These are phyloP conservation scores for Tylopilus cervinicoccineus DNA, from an alignment of 768 basidiomycete species.

Conservation along the genomic window DNA sequence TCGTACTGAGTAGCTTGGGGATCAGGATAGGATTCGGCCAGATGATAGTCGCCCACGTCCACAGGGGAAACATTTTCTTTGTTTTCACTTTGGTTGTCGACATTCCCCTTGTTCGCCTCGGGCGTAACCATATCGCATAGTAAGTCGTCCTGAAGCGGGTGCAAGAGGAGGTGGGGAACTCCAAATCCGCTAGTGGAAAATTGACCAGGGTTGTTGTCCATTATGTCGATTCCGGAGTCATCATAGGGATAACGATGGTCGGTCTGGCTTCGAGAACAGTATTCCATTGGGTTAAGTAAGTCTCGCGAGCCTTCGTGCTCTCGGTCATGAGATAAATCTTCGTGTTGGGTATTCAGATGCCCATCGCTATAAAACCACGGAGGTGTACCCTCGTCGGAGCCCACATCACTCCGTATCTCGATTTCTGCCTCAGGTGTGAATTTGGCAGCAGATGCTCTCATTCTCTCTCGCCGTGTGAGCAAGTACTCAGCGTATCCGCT, in stretches of 20 bases:
- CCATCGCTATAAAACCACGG: neutral
- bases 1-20: conserved; percentile 9
- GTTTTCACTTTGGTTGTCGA: conserved; percentile 9
- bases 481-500: conserved; percentile 17
- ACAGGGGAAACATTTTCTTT: conserved; percentile 16
- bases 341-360: neutral
- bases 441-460: conserved; percentile 7
- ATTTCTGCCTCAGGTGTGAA: neutral
- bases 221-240: conserved; percentile 13
- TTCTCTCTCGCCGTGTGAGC: conserved; percentile 26
- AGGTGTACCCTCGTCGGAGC: neutral
- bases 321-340: neutral
- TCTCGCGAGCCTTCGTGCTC: neutral
- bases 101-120: conserved; percentile 14
- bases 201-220: conserved; percentile 5
- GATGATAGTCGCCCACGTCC: neutral
- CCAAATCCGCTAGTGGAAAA: conserved; percentile 6
- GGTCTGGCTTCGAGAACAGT: neutral
- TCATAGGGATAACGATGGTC: conserved; percentile 6
- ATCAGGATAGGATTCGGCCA: neutral
- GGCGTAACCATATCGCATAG: neutral
- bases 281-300: neutral
- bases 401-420: neutral
- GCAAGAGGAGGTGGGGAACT: conserved; percentile 1
- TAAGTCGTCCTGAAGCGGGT: conserved; percentile 8